Percentiles rank a stretch among this genome's conserved stretches.
These are phyloP conservation scores for Helotiales sp. DNA, from an alignment of 2,329 filamentous ascomycete species.

Conservation along the genomic window DNA sequence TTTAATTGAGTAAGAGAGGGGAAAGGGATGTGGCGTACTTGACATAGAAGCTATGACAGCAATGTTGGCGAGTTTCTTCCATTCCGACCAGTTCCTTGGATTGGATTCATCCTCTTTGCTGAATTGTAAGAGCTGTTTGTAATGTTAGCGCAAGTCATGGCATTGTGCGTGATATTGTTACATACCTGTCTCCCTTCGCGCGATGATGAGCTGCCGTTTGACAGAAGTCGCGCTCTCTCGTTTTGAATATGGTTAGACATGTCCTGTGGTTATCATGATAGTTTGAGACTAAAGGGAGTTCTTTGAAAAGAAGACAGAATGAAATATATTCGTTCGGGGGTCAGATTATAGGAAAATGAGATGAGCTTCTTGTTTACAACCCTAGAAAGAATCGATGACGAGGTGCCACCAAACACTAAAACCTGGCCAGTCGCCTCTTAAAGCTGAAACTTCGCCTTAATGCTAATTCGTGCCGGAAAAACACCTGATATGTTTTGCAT, in stretches of 20 bases:
- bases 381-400: constrained; percentile 16
- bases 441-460: background rate
- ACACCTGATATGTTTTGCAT: no score
- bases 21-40: constrained; percentile 23
- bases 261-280: background rate
- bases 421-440: background rate
- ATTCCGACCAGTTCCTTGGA: constrained; percentile 35
- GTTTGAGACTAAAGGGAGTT: background rate
- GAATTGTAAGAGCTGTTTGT: constrained; percentile 21
- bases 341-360: background rate
- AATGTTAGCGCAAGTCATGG: background rate
- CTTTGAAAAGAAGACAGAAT: background rate
- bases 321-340: no score
- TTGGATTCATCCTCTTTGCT: constrained; percentile 34
- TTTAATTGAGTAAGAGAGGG: background rate
- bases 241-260: constrained; percentile 17
- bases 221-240: constrained; percentile 31
- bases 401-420: constrained; percentile 13
- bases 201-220: constrained; percentile 17
- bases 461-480: background rate
- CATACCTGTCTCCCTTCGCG: constrained; percentile 18
- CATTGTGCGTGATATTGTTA: background rate
- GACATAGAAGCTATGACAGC: constrained; percentile 38
- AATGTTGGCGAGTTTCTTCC: constrained; percentile 37
- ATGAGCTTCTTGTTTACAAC: constrained; percentile 6